Evolutionary conservation across 176 grass and related monocot genomes (phyloP), one percentile per base, ranked within the genome.

Genomic region (Eragrostis nindensis): DNA sequence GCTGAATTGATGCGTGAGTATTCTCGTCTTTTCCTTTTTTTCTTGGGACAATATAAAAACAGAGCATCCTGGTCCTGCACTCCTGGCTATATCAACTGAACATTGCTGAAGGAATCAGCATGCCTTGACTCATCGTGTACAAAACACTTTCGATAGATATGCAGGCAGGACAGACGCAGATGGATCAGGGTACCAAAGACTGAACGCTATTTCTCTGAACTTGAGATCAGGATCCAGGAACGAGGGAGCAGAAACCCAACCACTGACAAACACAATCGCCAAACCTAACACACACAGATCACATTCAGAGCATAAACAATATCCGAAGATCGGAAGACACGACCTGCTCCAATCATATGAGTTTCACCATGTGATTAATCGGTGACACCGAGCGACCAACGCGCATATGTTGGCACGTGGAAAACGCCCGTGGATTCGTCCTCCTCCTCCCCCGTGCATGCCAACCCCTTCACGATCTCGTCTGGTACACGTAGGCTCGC

Each of bases 181-280:
- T 0, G 10, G 12, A 15, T 13, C 25, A 62, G 11, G 25, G 25
- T 15, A 12, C 25, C 25, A 62, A 62, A 27, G 57, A 14, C 13
- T 30, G 25, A 30, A 17, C 27, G 27, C 25, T 13, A 26, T 26
- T 26, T 60, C 56, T 25, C 22, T 2, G n/a, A 6, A n/a, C n/a
- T n/a, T n/a, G n/a, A 62, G 24, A 15, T n/a, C 11, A 62, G 25
- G 26, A 29, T 62, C 27, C 27, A n/a, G n/a, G n/a, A n/a, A n/a
- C n/a, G n/a, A n/a, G n/a, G n/a, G n/a, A n/a, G 11, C 70, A 21
- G 16, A 54, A n/a, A 7, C 47, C 68, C 70, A 73, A 73, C 47
- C 46, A 73, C 70, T 73, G 70, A 53, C 47, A 73, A 1, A n/a
- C n/a, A n/a, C 5, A 5, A 53, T 73, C 70, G 53, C 4, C 29